These are phyloP conservation scores for Candida verbasci DNA, from an alignment of 805 yeast species.

Conservation along the genomic window DNA sequence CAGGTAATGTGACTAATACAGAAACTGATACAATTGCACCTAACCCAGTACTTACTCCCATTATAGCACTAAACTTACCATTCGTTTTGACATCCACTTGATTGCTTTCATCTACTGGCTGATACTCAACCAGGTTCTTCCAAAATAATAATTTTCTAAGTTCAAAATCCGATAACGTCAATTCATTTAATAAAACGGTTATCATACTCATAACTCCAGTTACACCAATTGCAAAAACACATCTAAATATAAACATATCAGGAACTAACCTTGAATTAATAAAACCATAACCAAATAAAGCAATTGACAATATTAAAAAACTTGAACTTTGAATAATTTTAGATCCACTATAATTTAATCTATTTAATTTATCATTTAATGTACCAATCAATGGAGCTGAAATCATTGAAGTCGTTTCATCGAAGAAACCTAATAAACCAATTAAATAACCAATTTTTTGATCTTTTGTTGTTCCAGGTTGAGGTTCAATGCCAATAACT, in stretches of 20 bases:
- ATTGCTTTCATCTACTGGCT: constrained; percentile 7
- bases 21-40: constrained; percentile 66
- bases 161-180: constrained; percentile 41
- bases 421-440: constrained; percentile 44
- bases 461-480: constrained; percentile 10
- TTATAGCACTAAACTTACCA: constrained; percentile 56
- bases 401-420: constrained; percentile 52
- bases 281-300: constrained; percentile 46
- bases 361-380: constrained; percentile 48
- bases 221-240: constrained; percentile 60
- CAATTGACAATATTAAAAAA: constrained; percentile 42
- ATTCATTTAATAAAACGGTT: constrained; percentile 56
- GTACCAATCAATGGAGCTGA: constrained; percentile 63
- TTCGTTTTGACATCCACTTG: constrained; percentile 11
- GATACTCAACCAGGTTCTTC: constrained; percentile 10
- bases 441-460: constrained; percentile 28
- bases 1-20: constrained; percentile 54
- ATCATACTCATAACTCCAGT: constrained; percentile 52
- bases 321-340: constrained; percentile 48
- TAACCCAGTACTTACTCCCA: constrained; percentile 59
- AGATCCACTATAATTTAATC: constrained; percentile 41
- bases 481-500: constrained; percentile 21
- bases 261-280: constrained; percentile 40
- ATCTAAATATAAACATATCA: constrained; percentile 37
- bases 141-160: constrained; percentile 25